Evolutionary conservation across 768 basidiomycete genomes (phyloP), one percentile per base, ranked within the genome.

Genomic region (Phylloporus sp.): DNA sequence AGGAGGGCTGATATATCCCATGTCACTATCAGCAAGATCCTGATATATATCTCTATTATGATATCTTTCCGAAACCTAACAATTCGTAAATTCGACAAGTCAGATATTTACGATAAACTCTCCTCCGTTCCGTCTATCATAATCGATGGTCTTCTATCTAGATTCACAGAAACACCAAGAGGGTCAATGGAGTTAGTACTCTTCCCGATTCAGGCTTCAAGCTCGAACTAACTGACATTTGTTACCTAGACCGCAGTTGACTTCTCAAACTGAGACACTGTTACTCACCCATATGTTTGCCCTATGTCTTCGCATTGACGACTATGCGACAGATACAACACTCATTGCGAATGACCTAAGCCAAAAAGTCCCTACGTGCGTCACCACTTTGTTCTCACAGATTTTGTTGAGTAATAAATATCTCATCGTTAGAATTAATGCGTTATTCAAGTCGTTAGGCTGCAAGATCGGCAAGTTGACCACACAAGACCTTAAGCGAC

Each of bases 31-130:
- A 92, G 91, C 43, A 88, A 86, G 70, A 80, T 88, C 42, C 59
- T 93, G 27, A 72, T 86, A 51, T 95, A 92, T 71, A 85, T 95
- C 56, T 83, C 92, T 1, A 72, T 80, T n/a, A 85, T 98, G 79
- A 73, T 95, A 53, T 73, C 78, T 9, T 88, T 95, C 70, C 77
- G 80, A 40, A 73, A 75, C 56, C 62, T 76, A 0, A 70, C 76
- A 7, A 58, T 50, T 46, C 69, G 68, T 56, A 66, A 28, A 56
- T 80, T 61, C 65, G 71, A 80, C 39, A 80, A 82, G 58, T 75
- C 79, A 11, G 71, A 73, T 13, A 50, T 89, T 8, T 72, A 77
- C 35, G 80, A 85, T 41, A 78, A 78, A 51, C 71, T 95, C 50
- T 60, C 75, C 1, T 68, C 70, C 4, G 75, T 90, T 2, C 86